Conservation (phyloP, 176 grass and related monocot genomes). For the Leersia perrieri region DNA sequence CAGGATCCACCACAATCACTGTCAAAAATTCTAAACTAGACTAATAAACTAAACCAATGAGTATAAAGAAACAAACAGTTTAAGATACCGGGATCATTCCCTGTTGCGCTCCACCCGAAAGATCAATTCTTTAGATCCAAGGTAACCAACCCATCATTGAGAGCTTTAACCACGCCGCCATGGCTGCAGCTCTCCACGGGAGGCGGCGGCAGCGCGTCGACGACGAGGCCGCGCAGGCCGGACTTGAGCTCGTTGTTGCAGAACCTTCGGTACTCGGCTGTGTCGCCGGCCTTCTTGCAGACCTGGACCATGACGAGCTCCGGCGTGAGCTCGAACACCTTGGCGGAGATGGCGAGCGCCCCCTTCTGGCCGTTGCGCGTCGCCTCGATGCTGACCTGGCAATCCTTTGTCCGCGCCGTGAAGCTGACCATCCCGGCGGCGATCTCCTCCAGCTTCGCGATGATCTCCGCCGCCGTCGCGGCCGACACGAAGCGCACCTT, state of each 20-base stretch:
- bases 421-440: constrained; percentile 43
- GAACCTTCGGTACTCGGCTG: constrained; percentile 49
- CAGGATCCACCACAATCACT: constrained; percentile 9
- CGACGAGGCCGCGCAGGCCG: constrained; percentile 39
- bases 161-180: not conserved
- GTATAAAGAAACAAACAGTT: not conserved
- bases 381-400: constrained; percentile 48
- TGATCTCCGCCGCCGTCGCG: constrained; percentile 38
- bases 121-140: not conserved
- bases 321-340: constrained; percentile 58
- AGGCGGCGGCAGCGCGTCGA: constrained; percentile 4
- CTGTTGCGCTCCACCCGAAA: not conserved
- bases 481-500: constrained; percentile 47
- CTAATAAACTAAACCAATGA: not conserved
- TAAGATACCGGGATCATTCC: not conserved
- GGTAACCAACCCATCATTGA: not conserved
- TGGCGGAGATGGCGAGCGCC: constrained; percentile 37
- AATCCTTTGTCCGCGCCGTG: constrained; percentile 46
- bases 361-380: constrained; percentile 51
- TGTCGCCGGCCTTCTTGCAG: constrained; percentile 59
- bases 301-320: constrained; percentile 60
- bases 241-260: constrained; percentile 52
- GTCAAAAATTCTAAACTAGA: not conserved
- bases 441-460: constrained; percentile 63
- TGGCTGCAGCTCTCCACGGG: not conserved